Conservation (phyloP, 1,284 basidiomycete species). For the Pseudozyma tsukubaensis region DNA sequence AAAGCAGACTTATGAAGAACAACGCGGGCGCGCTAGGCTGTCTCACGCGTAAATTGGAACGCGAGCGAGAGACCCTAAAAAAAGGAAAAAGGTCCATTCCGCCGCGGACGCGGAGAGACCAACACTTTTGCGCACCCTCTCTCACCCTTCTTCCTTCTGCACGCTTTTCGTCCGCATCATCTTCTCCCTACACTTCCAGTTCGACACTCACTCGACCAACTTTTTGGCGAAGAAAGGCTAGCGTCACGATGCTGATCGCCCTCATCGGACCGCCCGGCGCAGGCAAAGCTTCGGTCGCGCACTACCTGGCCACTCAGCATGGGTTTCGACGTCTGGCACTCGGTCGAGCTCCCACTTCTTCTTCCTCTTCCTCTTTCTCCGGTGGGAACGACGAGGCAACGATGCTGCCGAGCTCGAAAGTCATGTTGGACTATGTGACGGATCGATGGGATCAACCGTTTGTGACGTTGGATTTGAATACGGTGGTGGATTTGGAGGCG, state of each 20-base stretch:
- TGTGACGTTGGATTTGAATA: conserved; percentile 81
- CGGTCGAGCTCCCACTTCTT: conserved; percentile 31
- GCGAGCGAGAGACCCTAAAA: too few species aligned
- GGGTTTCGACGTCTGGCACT: conserved; percentile 67
- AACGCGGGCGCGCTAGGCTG: too few species aligned
- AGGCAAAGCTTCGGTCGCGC: conserved; percentile 82
- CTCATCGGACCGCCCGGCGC: conserved; percentile 84
- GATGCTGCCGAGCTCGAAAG: conserved; percentile 63
- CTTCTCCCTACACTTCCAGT: background rate
- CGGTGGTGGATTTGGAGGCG: conserved; percentile 73
- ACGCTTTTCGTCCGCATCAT: background rate
- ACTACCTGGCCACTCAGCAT: conserved; percentile 76
- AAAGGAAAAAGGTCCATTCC: too few species aligned
- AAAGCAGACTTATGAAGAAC: too few species aligned
- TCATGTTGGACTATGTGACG: conserved; percentile 82
- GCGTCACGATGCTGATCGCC: conserved; percentile 79
- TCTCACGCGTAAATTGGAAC: conserved; percentile 18
- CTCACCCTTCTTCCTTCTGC: background rate
- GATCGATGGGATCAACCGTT: conserved; percentile 82
- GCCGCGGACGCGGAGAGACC: conserved; percentile 1
- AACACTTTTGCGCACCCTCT: conserved; percentile 10
- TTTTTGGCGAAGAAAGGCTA: background rate
- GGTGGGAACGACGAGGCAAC: background rate
- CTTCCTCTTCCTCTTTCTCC: background rate
- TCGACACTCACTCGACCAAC: too few species aligned